Evolutionary conservation across 2,329 filamentous ascomycete genomes (phyloP).

Genomic region (Aureobasidium subglaciale): DNA sequence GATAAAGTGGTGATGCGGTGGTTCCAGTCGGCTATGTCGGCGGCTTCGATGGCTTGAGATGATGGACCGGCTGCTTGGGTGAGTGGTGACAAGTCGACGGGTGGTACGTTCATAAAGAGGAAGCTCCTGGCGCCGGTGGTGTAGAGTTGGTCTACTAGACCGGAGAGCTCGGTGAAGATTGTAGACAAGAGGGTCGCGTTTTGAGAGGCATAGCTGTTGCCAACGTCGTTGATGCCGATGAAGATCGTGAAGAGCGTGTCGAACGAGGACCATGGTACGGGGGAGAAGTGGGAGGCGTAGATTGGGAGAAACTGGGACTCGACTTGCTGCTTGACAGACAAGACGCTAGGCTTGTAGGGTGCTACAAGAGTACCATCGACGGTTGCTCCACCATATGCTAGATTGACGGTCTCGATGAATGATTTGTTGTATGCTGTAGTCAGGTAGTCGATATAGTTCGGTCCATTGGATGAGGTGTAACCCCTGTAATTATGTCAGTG

Average conservation of each 20-base stretch:
- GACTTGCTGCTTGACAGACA: slow-evolving; percentile 48
- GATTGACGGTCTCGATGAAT: slow-evolving; percentile 44
- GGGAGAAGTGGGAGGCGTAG: slow-evolving; percentile 32
- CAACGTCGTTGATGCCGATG: slow-evolving; percentile 53
- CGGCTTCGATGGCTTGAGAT: slow-evolving; percentile 26
- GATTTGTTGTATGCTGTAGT: slow-evolving; percentile 40
- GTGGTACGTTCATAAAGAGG: slow-evolving; percentile 41
- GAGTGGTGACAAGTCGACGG: slow-evolving; percentile 48
- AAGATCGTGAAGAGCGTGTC: slow-evolving; percentile 46
- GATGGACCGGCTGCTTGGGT: slow-evolving; percentile 35
- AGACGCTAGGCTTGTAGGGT: slow-evolving; percentile 43
- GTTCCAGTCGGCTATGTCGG: slow-evolving; percentile 48
- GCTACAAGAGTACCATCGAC: slow-evolving; percentile 42
- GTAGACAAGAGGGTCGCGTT: slow-evolving; percentile 28
- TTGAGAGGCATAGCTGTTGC: slow-evolving; percentile 40
- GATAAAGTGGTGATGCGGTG: slow-evolving; percentile 37
- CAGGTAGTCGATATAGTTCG: slow-evolving; percentile 50
- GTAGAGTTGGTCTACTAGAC: slow-evolving; percentile 36
- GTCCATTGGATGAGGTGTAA: slow-evolving; percentile 33
- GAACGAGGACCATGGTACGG: slow-evolving; percentile 37
- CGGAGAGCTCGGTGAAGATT: slow-evolving; percentile 33
- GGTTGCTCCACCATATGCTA: slow-evolving; percentile 43
- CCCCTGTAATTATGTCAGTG: slow-evolving; percentile 14
- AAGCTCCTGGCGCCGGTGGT: slow-evolving; percentile 43
- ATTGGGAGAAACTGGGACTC: slow-evolving; percentile 35